These are phyloP conservation scores for Starmerella vitae DNA, from an alignment of 805 yeast genomes.

Conservation along the genomic window DNA sequence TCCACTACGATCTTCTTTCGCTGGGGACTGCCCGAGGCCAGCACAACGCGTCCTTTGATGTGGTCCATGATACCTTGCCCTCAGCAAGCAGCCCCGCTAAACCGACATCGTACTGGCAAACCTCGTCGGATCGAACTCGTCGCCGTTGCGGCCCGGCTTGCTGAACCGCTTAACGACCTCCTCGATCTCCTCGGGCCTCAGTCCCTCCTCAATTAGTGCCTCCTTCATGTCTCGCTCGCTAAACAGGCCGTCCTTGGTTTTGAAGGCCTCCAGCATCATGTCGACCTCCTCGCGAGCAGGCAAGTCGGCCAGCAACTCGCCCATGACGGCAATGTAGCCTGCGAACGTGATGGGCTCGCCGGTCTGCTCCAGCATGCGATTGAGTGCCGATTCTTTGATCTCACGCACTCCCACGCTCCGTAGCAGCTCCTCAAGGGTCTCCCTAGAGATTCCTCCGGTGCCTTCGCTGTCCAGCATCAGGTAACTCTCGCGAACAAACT, in stretches of 20 bases:
- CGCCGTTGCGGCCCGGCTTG: conserved; percentile 15
- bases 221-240: conserved; percentile 14
- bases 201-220: conserved; percentile 17
- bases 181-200: conserved; percentile 14
- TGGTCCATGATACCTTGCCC: conserved; percentile 6
- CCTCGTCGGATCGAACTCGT: conserved; percentile 14
- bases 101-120: conserved; percentile 15
- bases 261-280: conserved; percentile 19
- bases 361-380: conserved; percentile 19
- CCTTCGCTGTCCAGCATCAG: conserved; percentile 21
- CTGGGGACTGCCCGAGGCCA: conserved; percentile 80
- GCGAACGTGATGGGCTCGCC: conserved; percentile 23
- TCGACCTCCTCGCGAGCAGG: conserved; percentile 20
- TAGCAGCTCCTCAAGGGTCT: conserved; percentile 17
- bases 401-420: conserved; percentile 19
- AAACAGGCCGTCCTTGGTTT: conserved; percentile 13
- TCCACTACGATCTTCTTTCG: conserved; percentile 56
- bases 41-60: conserved; percentile 31
- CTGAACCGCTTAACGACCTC: conserved; percentile 13
- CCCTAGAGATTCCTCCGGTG: conserved; percentile 19
- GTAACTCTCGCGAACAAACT: conserved; percentile 22
- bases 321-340: conserved; percentile 20
- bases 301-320: conserved; percentile 17
- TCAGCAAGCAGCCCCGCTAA: too few species aligned
- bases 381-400: conserved; percentile 9